A percentile compares a stretch with the other conserved stretches of the same genome.
Evolutionary conservation across 2,329 filamentous ascomycete species (phyloP).

Genomic region (Penicillium freii): DNA sequence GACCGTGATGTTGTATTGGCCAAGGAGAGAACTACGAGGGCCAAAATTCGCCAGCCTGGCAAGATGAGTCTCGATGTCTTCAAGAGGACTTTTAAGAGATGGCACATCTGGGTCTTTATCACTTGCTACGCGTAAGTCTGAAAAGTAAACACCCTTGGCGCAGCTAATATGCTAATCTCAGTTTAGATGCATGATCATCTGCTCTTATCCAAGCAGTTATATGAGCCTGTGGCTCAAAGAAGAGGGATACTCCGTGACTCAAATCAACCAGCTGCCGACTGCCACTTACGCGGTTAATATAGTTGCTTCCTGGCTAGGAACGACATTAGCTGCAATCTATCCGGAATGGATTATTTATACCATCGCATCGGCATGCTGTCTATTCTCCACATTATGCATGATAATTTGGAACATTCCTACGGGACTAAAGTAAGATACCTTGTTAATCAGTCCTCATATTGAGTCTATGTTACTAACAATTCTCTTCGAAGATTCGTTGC

Average conservation of each 20-base stretch:
- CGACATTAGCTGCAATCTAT: constrained; percentile 53
- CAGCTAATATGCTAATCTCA: background rate
- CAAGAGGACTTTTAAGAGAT: constrained; percentile 47
- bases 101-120: constrained; percentile 54
- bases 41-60: constrained; percentile 37
- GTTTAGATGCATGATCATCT: constrained; percentile 46
- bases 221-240: constrained; percentile 56
- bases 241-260: constrained; percentile 48
- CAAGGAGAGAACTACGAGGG: constrained; percentile 29
- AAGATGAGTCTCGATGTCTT: constrained; percentile 47
- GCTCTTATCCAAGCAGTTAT: constrained; percentile 46
- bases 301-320: constrained; percentile 50
- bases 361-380: constrained; percentile 40
- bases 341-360: constrained; percentile 51
- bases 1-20: constrained; percentile 39
- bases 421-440: constrained; percentile 41
- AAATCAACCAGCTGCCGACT: constrained; percentile 53
- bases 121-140: constrained; percentile 49
- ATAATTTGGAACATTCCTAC: constrained; percentile 53
- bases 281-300: constrained; percentile 51
- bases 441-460: background rate
- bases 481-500: constrained; percentile 36
- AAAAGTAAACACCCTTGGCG: background rate
- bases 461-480: background rate
- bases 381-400: constrained; percentile 49